Base-by-base conservation (phyloP, 225 moss, liverwort and hornwort species). In the Ulota crispa region DNA sequence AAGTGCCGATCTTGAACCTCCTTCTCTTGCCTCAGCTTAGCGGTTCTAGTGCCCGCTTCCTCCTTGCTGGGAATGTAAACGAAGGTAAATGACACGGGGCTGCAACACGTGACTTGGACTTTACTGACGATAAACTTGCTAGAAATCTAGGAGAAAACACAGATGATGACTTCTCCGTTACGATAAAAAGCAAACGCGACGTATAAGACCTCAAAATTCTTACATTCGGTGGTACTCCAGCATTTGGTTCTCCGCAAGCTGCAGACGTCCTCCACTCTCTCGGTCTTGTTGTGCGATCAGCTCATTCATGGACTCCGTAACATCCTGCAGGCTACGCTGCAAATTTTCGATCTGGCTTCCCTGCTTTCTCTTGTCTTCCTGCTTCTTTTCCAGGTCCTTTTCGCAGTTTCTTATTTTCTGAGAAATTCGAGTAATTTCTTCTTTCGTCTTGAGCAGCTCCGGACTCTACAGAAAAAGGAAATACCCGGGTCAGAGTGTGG, bases 1-100 rank as follows among this genome's bases (percentile, higher is more conserved):
- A 92, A 89, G 66, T 93, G 94, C 79, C 96, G 94, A 83, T 94
- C 96, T 76, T 88, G 85, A 20, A 94, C 92, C 81, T 96, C 96
- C 80, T 94, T 91, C 59, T 96, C 94, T 69, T 93, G 93, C 82
- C 93, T 89, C 56, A 94, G 70, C 85, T 93, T 93, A 54, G 91
- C 91, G 76, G 96, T 92, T 85, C 90, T 87, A 54, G 94, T 89
- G 30, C 96, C 96, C n/a, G 96, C 96, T 85, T 93, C 91, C 68
- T 93, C 96, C 80, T 94, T 94, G 47, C 96, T 96, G 88, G 68
- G 64, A 61, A 39, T 61, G 32, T 76, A 83, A 53, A 32, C 45
- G 30, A 77, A 60, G n/a, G 66, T 4, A 78, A 32, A 53, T 10
- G 47, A 26, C 43, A 52, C 60, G 7, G 13, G 63, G 54, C 41